These are phyloP conservation scores for Combretum micranthum DNA, from an alignment of 345 rosid species.

Conservation along the genomic window DNA sequence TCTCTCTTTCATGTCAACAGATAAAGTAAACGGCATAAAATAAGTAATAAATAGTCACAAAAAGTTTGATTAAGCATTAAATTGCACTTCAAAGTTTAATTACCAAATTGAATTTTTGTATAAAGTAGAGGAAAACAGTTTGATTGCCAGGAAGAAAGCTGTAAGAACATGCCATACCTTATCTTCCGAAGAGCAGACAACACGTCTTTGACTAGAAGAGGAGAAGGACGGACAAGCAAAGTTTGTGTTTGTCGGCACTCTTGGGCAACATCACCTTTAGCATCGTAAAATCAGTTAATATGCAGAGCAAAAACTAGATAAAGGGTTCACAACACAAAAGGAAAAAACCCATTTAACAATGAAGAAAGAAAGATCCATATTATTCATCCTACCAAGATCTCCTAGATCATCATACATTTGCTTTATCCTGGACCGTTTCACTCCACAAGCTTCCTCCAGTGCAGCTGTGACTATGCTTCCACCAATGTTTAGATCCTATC, in stretches of 20 bases:
- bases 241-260: conserved; percentile 73
- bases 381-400: conserved; percentile 63
- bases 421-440: conserved; percentile 51
- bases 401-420: conserved; percentile 75
- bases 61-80: no score
- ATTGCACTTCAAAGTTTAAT: no score
- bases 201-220: conserved; percentile 63
- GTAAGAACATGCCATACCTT: conserved; percentile 39
- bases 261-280: conserved; percentile 91
- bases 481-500: conserved; percentile 81
- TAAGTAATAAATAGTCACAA: no score
- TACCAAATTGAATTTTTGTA: no score
- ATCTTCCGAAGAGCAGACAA: conserved; percentile 57
- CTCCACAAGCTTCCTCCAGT: conserved; percentile 86
- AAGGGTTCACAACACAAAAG: neutral
- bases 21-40: no score
- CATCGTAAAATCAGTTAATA: conserved; percentile 2
- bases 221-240: conserved; percentile 68
- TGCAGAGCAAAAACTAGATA: neutral
- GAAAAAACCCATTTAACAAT: neutral
- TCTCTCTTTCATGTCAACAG: no score
- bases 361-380: conserved; percentile 1
- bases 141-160: no score
- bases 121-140: neutral
- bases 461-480: conserved; percentile 75